Percentiles rank a stretch among this genome's conserved stretches.
These are phyloP conservation scores for Blepharisma stoltei DNA, from an alignment of 73 alveolate genomes.

Conservation along the genomic window DNA sequence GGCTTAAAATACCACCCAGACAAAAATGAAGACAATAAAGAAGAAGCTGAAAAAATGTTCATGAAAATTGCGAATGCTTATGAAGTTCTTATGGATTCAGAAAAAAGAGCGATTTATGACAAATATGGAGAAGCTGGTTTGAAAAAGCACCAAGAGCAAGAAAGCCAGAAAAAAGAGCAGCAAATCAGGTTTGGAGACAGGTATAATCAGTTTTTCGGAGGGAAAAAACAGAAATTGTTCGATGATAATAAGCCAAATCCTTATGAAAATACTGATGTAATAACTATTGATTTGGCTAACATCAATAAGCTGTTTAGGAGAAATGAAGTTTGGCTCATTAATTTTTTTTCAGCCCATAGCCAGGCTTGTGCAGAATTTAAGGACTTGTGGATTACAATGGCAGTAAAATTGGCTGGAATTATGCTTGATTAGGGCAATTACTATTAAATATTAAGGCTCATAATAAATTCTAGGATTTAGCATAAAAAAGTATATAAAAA, in stretches of 20 bases:
- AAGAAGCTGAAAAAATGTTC: slow-evolving; percentile 69
- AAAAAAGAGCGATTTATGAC: slow-evolving; percentile 75
- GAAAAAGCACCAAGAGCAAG: not conserved
- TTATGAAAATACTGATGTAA: slow-evolving; percentile 86
- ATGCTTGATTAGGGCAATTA: too few relatives aligned
- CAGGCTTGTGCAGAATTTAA: slow-evolving; percentile 52
- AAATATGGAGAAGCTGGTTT: slow-evolving; percentile 82
- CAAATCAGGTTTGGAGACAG: not conserved
- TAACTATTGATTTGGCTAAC: slow-evolving; percentile 71
- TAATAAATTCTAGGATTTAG: too few relatives aligned
- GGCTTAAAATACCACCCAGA: slow-evolving; percentile 70
- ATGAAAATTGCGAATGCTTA: slow-evolving; percentile 82
- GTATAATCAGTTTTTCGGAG: not conserved
- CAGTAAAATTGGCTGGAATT: slow-evolving; percentile 91
- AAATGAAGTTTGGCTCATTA: slow-evolving; percentile 90
- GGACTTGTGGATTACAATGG: slow-evolving; percentile 74
- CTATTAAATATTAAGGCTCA: too few relatives aligned
- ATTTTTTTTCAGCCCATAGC: slow-evolving; percentile 76
- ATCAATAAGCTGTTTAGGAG: slow-evolving; percentile 84
- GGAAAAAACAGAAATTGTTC: not conserved
- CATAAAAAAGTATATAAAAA: too few relatives aligned
- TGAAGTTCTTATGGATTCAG: slow-evolving; percentile 81
- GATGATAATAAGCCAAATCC: slow-evolving; percentile 48
- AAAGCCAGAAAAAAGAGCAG: not conserved
- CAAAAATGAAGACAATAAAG: slow-evolving; percentile 54